A percentile compares a stretch with the other conserved stretches of the same genome.
Conservation (phyloP, 129 eudicot genomes). For the Heracleum sosnowskyi region DNA sequence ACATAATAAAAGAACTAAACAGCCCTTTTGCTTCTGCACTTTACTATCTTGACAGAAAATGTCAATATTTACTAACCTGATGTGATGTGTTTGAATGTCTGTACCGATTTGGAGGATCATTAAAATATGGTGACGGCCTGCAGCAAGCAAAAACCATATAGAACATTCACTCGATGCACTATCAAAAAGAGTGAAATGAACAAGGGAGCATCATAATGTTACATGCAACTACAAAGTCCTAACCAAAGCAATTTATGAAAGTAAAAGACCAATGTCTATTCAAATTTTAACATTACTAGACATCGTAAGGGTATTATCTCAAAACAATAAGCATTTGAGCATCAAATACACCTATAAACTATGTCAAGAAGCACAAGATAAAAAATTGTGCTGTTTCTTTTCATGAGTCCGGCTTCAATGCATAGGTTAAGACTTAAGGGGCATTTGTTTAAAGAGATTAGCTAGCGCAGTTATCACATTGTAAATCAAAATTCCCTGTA, state of each 20-base stretch:
- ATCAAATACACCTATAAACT: neutral
- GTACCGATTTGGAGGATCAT: constrained; percentile 30
- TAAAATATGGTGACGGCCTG: constrained; percentile 40
- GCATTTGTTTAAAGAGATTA: neutral
- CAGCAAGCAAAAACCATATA: constrained; percentile 12
- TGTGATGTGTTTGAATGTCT: constrained; percentile 26
- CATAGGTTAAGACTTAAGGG: neutral
- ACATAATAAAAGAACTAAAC: neutral
- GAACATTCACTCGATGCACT: neutral
- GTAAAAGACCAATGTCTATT: neutral
- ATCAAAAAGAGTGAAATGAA: neutral
- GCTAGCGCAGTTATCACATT: neutral
- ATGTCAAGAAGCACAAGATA: neutral
- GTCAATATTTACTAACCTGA: constrained; percentile 17
- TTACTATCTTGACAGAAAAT: neutral
- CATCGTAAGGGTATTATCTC: neutral
- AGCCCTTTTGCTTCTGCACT: neutral
- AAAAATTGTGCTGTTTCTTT: neutral
- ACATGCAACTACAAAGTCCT: neutral
- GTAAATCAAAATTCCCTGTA: neutral
- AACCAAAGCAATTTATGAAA: neutral
- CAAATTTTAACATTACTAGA: neutral
- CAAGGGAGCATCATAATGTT: neutral
- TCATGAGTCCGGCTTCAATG: neutral
- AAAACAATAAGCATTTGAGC: neutral